phyloP scores from a whole-genome alignment of 495 filamentous ascomycete species.

The Hypoxylon fragiforme region DNA sequence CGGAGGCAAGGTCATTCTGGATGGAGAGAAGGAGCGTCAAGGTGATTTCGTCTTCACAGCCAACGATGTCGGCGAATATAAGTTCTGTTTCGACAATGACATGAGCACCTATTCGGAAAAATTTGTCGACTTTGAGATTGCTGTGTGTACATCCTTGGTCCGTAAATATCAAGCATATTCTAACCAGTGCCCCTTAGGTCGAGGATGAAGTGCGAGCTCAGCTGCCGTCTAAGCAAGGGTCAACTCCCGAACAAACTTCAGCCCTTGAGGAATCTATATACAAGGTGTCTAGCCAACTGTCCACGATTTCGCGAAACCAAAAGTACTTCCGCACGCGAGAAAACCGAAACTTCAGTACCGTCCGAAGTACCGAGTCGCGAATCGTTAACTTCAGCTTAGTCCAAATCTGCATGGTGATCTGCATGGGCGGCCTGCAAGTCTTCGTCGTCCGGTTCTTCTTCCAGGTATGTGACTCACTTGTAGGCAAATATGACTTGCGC shows the following conservation, averaged over 20 bases:
- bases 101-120: constrained; percentile 99
- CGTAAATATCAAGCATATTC: not conserved
- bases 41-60: constrained; percentile 99
- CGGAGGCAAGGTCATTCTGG: constrained; percentile 77
- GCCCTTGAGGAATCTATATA: constrained; percentile 93
- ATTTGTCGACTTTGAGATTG: constrained; percentile 97
- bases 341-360: constrained; percentile 98
- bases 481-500: not conserved
- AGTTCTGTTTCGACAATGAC: constrained; percentile 97
- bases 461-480: constrained; percentile 60
- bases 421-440: constrained; percentile 96
- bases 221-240: constrained; percentile 88
- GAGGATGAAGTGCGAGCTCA: constrained; percentile 86
- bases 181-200: constrained; percentile 58
- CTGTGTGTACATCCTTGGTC: constrained; percentile 59
- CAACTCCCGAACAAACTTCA: constrained; percentile 86
- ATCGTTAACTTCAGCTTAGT: constrained; percentile 98
- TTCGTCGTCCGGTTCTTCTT: constrained; percentile 99
- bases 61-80: constrained; percentile 88
- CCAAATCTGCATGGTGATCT: constrained; percentile 87
- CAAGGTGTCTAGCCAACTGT: constrained; percentile 90
- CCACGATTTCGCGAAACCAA: constrained; percentile 96
- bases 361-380: constrained; percentile 88
- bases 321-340: constrained; percentile 99
- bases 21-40: constrained; percentile 90